Conservation (phyloP, 257 asterid genomes). For the Schizonepeta tenuifolia region DNA sequence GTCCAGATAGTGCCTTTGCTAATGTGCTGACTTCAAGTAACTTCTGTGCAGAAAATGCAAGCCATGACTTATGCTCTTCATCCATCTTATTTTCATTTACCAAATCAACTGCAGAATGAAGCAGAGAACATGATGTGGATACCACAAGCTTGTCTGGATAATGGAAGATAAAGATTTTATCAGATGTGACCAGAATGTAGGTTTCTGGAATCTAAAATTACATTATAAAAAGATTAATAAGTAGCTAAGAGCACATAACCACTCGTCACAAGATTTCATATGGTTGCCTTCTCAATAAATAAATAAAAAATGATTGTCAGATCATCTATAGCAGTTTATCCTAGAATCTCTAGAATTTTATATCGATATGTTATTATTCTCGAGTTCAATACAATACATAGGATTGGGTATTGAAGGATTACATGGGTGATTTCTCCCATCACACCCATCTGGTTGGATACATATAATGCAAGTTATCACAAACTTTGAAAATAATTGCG, state of each 20-base stretch:
- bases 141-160: conserved; percentile 78
- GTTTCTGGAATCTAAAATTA: conserved; percentile 18
- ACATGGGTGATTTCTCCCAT: no score
- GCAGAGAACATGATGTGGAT: conserved; percentile 83
- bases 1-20: conserved; percentile 73
- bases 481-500: no score
- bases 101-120: conserved; percentile 84
- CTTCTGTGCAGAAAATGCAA: conserved; percentile 88
- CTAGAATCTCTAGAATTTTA: neutral
- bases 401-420: no score
- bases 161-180: conserved; percentile 10
- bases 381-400: no score
- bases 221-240: conserved; percentile 1
- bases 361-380: neutral
- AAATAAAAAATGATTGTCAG: neutral
- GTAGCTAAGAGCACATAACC: neutral
- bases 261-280: neutral
- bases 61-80: conserved; percentile 73
- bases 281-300: neutral
- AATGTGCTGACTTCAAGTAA: conserved; percentile 77
- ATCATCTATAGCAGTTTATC: conserved; percentile 11
- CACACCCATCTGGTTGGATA: no score
- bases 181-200: conserved; percentile 9
- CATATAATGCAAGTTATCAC: no score
- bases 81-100: conserved; percentile 74